A percentile compares a stretch with the other conserved stretches of the same genome.
phyloP scores from a whole-genome alignment of 345 rosid genomes.

The Boechera divaricarpa region DNA sequence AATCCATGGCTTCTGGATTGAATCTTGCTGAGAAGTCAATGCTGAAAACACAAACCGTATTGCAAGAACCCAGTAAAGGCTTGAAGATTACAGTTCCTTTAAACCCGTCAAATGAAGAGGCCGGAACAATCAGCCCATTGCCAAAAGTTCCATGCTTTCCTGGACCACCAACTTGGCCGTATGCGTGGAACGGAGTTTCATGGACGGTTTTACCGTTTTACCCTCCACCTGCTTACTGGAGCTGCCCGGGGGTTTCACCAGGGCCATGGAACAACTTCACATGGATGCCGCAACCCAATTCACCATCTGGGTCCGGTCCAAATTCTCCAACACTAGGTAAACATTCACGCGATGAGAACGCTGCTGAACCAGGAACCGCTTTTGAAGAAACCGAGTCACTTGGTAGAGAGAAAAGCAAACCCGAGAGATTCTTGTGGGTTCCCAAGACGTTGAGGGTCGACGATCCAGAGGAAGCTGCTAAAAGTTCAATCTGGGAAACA shows the following conservation, averaged over 20 bases:
- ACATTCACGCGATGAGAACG: conserved; percentile 79
- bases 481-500: conserved; percentile 89
- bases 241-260: conserved; percentile 56
- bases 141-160: conserved; percentile 46
- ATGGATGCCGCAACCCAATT: conserved; percentile 75
- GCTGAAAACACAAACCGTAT: conserved; percentile 36
- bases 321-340: conserved; percentile 87
- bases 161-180: conserved; percentile 49
- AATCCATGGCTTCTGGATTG: conserved; percentile 82
- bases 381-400: conserved; percentile 47
- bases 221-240: conserved; percentile 68
- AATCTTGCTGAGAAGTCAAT: conserved; percentile 71
- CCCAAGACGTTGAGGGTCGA: conserved; percentile 88
- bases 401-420: conserved; percentile 50
- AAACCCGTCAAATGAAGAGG: conserved; percentile 37
- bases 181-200: conserved; percentile 48
- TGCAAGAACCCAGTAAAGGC: conserved; percentile 40
- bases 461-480: conserved; percentile 88
- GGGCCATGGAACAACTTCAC: conserved; percentile 67
- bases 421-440: conserved; percentile 73
- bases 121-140: conserved; percentile 26
- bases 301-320: conserved; percentile 63
- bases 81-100: conserved; percentile 42
- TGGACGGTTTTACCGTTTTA: conserved; percentile 49
- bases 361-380: conserved; percentile 44